Evolutionary conservation across 805 yeast species (phyloP).

Genomic region (Kluyveromyces nonfermentans): DNA sequence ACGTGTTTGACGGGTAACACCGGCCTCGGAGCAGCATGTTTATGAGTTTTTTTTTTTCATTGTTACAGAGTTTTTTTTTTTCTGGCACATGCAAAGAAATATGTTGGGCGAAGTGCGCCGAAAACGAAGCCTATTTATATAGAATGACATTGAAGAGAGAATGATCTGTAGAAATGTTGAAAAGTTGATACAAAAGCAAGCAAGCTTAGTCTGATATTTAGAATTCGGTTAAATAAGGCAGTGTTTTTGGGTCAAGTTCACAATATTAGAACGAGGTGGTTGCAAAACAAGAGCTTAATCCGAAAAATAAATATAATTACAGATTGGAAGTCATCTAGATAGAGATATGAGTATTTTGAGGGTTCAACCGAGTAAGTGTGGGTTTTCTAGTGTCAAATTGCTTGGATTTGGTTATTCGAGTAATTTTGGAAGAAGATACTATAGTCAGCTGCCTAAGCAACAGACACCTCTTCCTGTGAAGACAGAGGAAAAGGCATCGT

Average conservation of each 20-base stretch:
- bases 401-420: not conserved
- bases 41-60: not conserved
- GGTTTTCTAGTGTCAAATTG: not conserved
- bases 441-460: not conserved
- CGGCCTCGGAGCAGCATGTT: not conserved
- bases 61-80: not conserved
- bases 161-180: not conserved
- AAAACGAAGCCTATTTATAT: not conserved
- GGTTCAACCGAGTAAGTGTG: not conserved
- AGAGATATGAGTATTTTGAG: not conserved
- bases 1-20: not conserved
- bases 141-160: not conserved
- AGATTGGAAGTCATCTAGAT: not conserved
- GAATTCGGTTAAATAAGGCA: not conserved
- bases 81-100: not conserved
- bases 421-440: not conserved
- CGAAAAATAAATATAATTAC: no score
- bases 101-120: not conserved
- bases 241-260: not conserved
- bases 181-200: not conserved
- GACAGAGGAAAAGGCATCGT: constrained; percentile 34
- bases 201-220: not conserved
- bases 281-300: no score
- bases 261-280: not conserved
- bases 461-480: constrained; percentile 1